Evolutionary conservation across 2,329 filamentous ascomycete genomes (phyloP).

Genomic region (Ceratocystis colombiana): DNA sequence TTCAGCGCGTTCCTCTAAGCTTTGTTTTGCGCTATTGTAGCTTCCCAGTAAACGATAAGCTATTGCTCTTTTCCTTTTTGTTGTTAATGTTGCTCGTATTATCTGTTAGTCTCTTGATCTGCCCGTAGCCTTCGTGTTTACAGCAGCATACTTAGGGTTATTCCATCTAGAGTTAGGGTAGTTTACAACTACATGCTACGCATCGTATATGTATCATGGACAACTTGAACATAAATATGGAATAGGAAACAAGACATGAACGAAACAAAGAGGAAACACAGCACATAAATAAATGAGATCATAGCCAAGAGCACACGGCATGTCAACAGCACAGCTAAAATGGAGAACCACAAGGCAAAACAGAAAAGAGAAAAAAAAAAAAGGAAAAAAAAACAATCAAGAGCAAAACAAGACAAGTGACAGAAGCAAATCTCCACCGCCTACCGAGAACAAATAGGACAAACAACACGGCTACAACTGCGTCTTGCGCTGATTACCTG

Average conservation of each 20-base stretch:
- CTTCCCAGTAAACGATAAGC: too few species aligned
- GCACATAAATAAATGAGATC: background rate
- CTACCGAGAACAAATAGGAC: background rate
- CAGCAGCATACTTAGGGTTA: background rate
- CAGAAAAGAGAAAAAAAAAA: background rate
- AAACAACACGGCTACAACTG: background rate
- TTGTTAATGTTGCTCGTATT: background rate
- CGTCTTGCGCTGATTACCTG: background rate
- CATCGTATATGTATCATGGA: too few species aligned
- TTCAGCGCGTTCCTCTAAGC: too few species aligned
- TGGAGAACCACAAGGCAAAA: slow-evolving; percentile 3
- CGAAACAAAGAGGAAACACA: background rate
- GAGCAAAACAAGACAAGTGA: background rate
- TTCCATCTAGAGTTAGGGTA: too few species aligned
- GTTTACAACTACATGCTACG: too few species aligned
- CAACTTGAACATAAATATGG: background rate
- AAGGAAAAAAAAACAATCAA: background rate
- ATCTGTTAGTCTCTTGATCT: too few species aligned
- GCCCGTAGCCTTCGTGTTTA: background rate
- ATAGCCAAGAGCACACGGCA: background rate
- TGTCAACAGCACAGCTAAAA: slow-evolving; percentile 2
- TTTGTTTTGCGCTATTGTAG: too few species aligned
- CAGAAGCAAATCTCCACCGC: slow-evolving; percentile 10
- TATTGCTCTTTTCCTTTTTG: background rate
- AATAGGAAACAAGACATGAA: background rate